phyloP scores from a whole-genome alignment of 768 basidiomycete species.

The Sporobolomyces phaffii region DNA sequence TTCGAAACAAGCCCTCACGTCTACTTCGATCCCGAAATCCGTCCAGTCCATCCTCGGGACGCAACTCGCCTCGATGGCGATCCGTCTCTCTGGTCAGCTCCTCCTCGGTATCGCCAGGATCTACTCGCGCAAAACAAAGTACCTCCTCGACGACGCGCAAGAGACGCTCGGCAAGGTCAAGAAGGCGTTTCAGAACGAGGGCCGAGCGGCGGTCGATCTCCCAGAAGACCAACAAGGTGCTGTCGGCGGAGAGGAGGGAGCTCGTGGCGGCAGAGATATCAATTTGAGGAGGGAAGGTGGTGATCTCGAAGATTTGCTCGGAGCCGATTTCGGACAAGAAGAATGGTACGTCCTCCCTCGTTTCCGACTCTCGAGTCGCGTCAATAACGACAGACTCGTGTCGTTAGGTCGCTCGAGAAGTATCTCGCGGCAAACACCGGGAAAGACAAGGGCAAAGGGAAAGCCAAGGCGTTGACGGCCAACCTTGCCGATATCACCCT shows the following conservation, averaged over 20 bases:
- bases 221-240: slow-evolving; percentile 67
- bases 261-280: slow-evolving; percentile 11
- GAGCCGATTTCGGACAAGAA: slow-evolving; percentile 18
- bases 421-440: slow-evolving; percentile 49
- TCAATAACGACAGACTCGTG: slow-evolving; percentile 22
- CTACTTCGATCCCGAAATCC: slow-evolving; percentile 89
- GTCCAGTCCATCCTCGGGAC: slow-evolving; percentile 95
- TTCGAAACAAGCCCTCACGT: slow-evolving; percentile 86
- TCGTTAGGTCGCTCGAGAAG: slow-evolving; percentile 79
- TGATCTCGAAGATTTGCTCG: slow-evolving; percentile 29
- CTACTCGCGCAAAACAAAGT: slow-evolving; percentile 95
- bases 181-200: slow-evolving; percentile 67
- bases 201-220: slow-evolving; percentile 90
- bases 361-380: background rate
- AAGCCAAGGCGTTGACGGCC: slow-evolving; percentile 54
- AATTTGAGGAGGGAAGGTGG: slow-evolving; percentile 28
- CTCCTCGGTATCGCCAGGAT: slow-evolving; percentile 94
- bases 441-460: slow-evolving; percentile 26
- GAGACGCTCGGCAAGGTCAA: slow-evolving; percentile 92
- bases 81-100: slow-evolving; percentile 91
- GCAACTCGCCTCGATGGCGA: slow-evolving; percentile 79
- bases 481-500: slow-evolving; percentile 85
- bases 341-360: background rate
- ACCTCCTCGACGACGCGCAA: slow-evolving; percentile 93
- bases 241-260: slow-evolving; percentile 50